Evolutionary conservation across 1,284 basidiomycete genomes (phyloP).

Genomic region (Cronartium ribicola): DNA sequence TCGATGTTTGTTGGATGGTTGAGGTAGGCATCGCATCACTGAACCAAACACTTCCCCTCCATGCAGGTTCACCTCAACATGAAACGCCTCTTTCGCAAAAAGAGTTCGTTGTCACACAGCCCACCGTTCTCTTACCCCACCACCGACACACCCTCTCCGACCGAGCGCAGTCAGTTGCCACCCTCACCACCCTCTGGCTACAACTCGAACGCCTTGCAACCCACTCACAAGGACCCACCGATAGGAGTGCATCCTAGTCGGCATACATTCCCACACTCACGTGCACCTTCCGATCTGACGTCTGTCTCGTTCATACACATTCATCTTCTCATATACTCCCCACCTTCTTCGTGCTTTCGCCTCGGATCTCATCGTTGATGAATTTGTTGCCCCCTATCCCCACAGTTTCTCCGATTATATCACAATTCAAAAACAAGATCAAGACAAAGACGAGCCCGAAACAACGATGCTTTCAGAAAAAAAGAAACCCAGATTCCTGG

Average conservation of each 20-base stretch:
- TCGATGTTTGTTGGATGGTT: too few relatives aligned
- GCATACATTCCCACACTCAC: background rate
- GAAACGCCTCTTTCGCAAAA: background rate
- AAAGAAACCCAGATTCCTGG: background rate
- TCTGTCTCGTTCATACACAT: background rate
- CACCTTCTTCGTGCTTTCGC: background rate
- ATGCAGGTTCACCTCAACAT: background rate
- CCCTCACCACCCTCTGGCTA: background rate
- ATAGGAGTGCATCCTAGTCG: background rate
- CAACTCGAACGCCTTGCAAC: background rate
- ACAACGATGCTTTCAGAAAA: background rate
- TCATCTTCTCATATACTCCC: background rate
- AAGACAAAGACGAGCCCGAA: background rate
- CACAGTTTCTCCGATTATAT: too few relatives aligned
- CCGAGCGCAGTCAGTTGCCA: background rate
- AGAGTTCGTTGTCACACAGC: background rate
- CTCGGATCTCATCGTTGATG: background rate
- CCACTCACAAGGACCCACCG: background rate
- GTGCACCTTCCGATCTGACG: background rate
- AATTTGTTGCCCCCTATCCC: background rate
- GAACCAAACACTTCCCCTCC: too few relatives aligned
- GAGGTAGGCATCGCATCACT: too few relatives aligned
- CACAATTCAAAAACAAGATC: background rate
- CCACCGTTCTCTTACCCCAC: background rate
- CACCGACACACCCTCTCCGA: background rate